Conservation (phyloP, 1,284 basidiomycete species). For the Ceratobasidium sp. region DNA sequence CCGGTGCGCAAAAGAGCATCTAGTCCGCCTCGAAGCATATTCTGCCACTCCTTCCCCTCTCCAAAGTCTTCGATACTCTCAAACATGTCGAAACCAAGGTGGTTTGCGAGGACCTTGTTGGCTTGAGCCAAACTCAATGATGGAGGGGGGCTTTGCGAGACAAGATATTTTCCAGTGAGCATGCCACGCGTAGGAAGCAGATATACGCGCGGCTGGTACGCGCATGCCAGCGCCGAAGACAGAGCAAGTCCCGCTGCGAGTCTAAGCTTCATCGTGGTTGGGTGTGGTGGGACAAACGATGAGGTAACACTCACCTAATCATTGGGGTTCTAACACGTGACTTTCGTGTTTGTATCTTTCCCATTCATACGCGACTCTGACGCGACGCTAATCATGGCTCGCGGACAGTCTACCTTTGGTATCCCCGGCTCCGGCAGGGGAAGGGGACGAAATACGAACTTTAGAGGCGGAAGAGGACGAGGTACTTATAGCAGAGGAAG, state of each 20-base stretch:
- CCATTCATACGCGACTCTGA: conserved; percentile 27
- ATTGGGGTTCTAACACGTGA: conserved; percentile 11
- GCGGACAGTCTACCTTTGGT: conserved; percentile 50
- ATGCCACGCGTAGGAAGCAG: conserved; percentile 19
- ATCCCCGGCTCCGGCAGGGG: conserved; percentile 62
- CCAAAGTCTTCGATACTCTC: conserved; percentile 61
- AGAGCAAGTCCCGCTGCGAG: conserved; percentile 33
- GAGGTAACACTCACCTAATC: conserved; percentile 33
- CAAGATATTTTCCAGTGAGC: conserved; percentile 13
- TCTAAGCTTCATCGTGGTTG: conserved; percentile 42
- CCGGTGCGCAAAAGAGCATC: conserved; percentile 50
- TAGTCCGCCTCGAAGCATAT: conserved; percentile 29
- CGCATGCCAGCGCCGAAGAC: conserved; percentile 37
- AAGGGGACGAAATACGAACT: conserved; percentile 56
- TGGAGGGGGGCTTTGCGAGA: background rate
- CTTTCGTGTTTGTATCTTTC: conserved; percentile 21
- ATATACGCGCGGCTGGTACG: conserved; percentile 42
- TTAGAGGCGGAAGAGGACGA: conserved; percentile 44
- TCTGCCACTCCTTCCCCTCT: conserved; percentile 47
- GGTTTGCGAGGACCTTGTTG: conserved; percentile 68
- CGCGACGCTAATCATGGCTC: conserved; percentile 38
- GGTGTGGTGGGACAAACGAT: conserved; percentile 4
- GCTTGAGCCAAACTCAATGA: conserved; percentile 57
- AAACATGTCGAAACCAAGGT: conserved; percentile 74
- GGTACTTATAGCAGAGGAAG: conserved; percentile 52